These are phyloP conservation scores for Lactarius hengduanensis DNA, from an alignment of 768 basidiomycete genomes.

Conservation along the genomic window DNA sequence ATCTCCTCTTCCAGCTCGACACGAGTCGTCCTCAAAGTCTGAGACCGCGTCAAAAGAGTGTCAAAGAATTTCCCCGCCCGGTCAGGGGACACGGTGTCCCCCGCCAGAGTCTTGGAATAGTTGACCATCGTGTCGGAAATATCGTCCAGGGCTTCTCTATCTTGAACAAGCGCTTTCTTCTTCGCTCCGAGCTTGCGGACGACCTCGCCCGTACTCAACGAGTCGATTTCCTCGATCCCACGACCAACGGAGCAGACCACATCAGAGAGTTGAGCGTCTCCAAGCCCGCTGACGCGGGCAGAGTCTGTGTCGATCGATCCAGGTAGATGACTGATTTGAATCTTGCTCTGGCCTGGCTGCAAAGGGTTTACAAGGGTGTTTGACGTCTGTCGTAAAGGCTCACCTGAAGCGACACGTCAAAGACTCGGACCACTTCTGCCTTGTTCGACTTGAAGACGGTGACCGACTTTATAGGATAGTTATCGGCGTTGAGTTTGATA, in stretches of 20 bases:
- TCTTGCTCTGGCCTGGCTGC: constrained; percentile 53
- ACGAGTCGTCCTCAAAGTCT: constrained; percentile 38
- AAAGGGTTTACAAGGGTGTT: not conserved
- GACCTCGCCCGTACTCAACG: constrained; percentile 30
- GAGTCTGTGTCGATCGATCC: constrained; percentile 51
- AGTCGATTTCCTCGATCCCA: constrained; percentile 28
- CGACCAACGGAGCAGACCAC: constrained; percentile 47
- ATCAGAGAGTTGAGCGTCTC: constrained; percentile 50
- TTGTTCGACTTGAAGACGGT: constrained; percentile 56
- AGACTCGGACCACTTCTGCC: constrained; percentile 55
- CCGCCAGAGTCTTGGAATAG: constrained; percentile 46
- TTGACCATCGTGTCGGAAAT: constrained; percentile 44
- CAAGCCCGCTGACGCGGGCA: constrained; percentile 52
- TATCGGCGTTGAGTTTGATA: constrained; percentile 30
- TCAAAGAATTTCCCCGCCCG: constrained; percentile 45
- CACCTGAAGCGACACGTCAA: constrained; percentile 51
- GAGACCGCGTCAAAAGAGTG: constrained; percentile 41
- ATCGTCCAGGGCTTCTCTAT: constrained; percentile 42
- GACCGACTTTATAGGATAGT: constrained; percentile 51
- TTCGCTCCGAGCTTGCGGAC: constrained; percentile 36
- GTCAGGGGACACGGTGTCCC: constrained; percentile 41
- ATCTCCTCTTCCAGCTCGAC: constrained; percentile 39
- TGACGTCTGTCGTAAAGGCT: constrained; percentile 8
- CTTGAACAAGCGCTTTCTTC: constrained; percentile 39
- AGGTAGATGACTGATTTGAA: constrained; percentile 51